Conservation (phyloP, 805 yeast genomes). For the Myxozyma mucilagina region DNA sequence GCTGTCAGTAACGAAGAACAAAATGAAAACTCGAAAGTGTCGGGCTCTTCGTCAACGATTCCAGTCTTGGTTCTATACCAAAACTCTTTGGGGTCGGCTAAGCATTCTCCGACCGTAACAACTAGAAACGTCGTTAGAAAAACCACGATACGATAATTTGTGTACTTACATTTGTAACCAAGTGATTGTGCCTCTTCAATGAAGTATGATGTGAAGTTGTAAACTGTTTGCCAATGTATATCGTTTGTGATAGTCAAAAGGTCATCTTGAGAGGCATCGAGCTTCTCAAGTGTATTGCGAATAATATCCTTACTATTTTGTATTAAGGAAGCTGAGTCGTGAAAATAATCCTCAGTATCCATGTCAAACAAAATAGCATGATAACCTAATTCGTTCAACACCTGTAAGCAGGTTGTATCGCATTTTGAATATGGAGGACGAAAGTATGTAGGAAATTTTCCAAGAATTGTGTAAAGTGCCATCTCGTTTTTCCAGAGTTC, state of each 20-base stretch:
- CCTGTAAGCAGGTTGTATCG: conserved; percentile 9
- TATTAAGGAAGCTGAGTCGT: conserved; percentile 1
- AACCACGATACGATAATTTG: not conserved
- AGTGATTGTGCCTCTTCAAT: conserved; percentile 4
- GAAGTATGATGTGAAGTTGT: conserved; percentile 18
- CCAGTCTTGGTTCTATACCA: conserved; percentile 18
- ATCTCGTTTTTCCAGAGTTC: conserved; percentile 25
- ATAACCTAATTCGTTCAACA: conserved; percentile 19
- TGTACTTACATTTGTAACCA: not conserved
- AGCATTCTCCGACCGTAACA: conserved; percentile 27
- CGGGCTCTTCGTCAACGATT: no score
- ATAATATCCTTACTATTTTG: conserved; percentile 21
- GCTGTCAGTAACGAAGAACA: not conserved
- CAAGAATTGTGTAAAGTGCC: conserved; percentile 22
- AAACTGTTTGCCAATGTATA: conserved; percentile 24
- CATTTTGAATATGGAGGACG: conserved; percentile 25
- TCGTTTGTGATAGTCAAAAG: conserved; percentile 19
- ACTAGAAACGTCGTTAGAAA: conserved; percentile 1
- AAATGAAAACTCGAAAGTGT: no score
- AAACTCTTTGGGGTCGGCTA: conserved; percentile 19
- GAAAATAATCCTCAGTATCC: conserved; percentile 25
- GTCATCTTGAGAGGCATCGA: not conserved
- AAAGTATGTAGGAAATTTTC: conserved; percentile 23
- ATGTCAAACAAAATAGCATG: conserved; percentile 24
- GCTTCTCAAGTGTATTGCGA: not conserved